phyloP scores from a whole-genome alignment of 2,329 filamentous ascomycete genomes.

The Aotearoamyces nothofagi region DNA sequence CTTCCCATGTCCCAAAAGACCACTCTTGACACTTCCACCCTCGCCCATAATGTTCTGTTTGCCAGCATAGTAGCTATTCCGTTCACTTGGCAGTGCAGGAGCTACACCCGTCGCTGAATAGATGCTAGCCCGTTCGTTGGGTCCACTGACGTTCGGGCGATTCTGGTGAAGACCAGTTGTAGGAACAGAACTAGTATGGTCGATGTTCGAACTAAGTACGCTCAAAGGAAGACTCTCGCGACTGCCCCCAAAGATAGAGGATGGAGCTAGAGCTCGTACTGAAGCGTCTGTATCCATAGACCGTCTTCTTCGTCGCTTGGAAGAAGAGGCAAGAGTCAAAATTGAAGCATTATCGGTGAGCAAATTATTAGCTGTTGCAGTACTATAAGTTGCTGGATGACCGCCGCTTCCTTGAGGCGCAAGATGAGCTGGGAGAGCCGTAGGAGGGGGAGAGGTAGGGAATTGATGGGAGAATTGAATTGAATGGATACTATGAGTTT shows the following conservation, averaged over 20 bases:
- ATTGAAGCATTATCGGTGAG: conserved; percentile 79
- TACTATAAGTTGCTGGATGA: conserved; percentile 57
- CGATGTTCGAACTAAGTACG: conserved; percentile 58
- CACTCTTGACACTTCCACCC: conserved; percentile 65
- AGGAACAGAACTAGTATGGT: conserved; percentile 30
- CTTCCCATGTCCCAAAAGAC: conserved; percentile 58
- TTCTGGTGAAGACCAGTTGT: conserved; percentile 39
- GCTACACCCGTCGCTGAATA: conserved; percentile 62
- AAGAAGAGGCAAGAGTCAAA: conserved; percentile 69
- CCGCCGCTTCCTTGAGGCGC: conserved; percentile 29
- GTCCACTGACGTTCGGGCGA: conserved; percentile 23
- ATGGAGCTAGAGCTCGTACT: conserved; percentile 69
- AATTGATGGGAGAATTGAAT: conserved; percentile 54
- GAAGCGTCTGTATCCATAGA: conserved; percentile 79
- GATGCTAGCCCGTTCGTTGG: conserved; percentile 57
- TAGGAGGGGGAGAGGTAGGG: conserved; percentile 47
- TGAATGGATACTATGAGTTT: conserved; percentile 25
- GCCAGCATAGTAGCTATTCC: conserved; percentile 67
- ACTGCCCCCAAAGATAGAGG: conserved; percentile 68
- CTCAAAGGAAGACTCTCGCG: conserved; percentile 68
- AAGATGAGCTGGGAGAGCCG: conserved; percentile 58
- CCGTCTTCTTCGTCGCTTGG: conserved; percentile 59
- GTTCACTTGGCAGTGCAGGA: conserved; percentile 54
- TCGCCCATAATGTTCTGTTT: conserved; percentile 37
- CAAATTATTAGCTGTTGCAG: conserved; percentile 69